Evolutionary conservation across 108 stramenopile genomes (phyloP), one percentile per base, ranked within the genome.

Genomic region (Discostella stelligeroides): DNA sequence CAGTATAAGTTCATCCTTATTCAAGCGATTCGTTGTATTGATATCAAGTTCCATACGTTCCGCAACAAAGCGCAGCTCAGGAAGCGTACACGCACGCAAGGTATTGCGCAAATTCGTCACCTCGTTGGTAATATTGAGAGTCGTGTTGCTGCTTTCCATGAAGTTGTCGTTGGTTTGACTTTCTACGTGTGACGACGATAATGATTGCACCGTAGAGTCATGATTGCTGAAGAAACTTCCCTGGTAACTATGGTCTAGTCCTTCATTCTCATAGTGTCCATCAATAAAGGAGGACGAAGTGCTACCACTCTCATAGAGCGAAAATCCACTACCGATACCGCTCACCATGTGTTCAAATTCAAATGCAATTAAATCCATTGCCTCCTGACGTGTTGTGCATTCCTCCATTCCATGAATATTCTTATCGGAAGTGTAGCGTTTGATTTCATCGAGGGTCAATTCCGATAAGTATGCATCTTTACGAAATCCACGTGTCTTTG

Each of bases 301-400:
- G 6, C 34, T 34, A 34, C 34, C 34, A 34, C 4, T 51, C 51
- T 23, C 51, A 23, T 23, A 23, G 5, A 49, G 18, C 48, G 48
- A 13, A 49, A 27, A 51, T 51, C 24, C 21, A 24, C 51, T 23
- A 12, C 24, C 20, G 45, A 24, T 48, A 21, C 63, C 45, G 21
- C 66, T 68, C 12, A 76, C 75, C 54, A 76, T 48, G n/a, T 60
- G 27, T 60, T 76, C 75, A 37, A 76, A 76, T 43, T 68, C 66
- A 12, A 76, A 28, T 20, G 75, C 67, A 24, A 76, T 65, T 51
- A 68, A 48, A 49, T 76, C 75, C 51, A 76, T 61, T 1, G 61
- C 75, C 29, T 63, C 67, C 8, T 76, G 66, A 24, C 55, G 21
- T 24, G 60, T 40, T 7, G 13, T n/a, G 37, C 75, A 76, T 15